phyloP scores from a whole-genome alignment of 1,284 basidiomycete species.

The Cryptococcus maquisensis region DNA sequence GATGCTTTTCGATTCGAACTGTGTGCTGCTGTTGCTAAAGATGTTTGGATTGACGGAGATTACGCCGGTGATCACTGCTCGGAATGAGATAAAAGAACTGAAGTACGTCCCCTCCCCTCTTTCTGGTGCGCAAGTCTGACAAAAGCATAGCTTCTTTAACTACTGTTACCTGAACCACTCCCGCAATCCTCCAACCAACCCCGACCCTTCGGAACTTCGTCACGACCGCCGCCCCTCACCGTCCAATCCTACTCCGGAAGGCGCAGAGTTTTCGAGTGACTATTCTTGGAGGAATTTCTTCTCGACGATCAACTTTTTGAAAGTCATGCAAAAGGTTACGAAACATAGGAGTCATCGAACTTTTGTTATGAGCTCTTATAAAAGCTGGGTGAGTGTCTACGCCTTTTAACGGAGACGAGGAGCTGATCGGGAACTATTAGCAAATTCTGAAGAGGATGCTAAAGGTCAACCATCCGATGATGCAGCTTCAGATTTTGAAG shows the following conservation, averaged over 20 bases:
- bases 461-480: constrained; percentile 85
- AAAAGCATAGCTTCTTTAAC: constrained; percentile 74
- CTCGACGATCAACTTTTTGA: constrained; percentile 94
- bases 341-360: constrained; percentile 93
- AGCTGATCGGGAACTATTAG: constrained; percentile 50
- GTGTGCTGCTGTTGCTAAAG: constrained; percentile 87
- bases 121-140: constrained; percentile 9
- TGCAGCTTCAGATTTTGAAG: constrained; percentile 95
- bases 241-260: constrained; percentile 53
- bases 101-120: constrained; percentile 57
- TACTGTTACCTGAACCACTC: constrained; percentile 65
- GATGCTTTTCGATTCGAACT: constrained; percentile 91
- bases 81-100: constrained; percentile 80
- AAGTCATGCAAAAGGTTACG: constrained; percentile 95
- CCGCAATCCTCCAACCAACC: constrained; percentile 48
- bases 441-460: constrained; percentile 92
- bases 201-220: constrained; percentile 52
- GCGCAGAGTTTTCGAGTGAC: constrained; percentile 84
- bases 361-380: constrained; percentile 95
- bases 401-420: not conserved
- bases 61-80: constrained; percentile 72
- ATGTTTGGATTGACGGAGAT: constrained; percentile 97
- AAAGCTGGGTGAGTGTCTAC: constrained; percentile 71
- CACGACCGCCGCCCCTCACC: not conserved
- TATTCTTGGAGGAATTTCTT: constrained; percentile 99